These are phyloP conservation scores for Daucus carota DNA, from an alignment of 129 eudicot genomes.

Conservation along the genomic window DNA sequence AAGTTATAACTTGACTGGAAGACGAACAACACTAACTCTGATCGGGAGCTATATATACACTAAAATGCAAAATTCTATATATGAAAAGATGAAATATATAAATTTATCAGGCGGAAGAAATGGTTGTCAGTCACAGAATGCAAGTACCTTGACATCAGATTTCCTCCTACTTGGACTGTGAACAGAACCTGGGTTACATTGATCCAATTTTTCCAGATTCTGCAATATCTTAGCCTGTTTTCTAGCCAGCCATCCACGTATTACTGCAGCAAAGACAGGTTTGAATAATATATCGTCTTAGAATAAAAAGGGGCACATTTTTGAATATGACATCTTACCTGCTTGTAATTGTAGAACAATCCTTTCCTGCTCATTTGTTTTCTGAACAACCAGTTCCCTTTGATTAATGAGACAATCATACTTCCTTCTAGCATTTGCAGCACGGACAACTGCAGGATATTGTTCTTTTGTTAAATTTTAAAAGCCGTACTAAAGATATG, in stretches of 20 bases:
- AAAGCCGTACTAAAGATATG: neutral
- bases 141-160: conserved; percentile 63
- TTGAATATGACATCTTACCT: conserved; percentile 28
- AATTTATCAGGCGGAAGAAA: neutral
- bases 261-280: conserved; percentile 31
- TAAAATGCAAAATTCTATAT: neutral
- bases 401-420: conserved; percentile 21
- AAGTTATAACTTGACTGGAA: neutral
- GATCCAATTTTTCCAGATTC: conserved; percentile 23
- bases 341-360: conserved; percentile 74
- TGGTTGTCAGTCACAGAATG: neutral
- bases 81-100: neutral
- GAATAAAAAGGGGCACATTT: neutral
- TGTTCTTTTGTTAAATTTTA: neutral
- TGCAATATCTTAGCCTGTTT: conserved; percentile 35
- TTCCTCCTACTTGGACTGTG: conserved; percentile 23
- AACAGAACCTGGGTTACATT: conserved; percentile 20
- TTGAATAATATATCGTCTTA: neutral
- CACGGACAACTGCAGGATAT: conserved; percentile 58
- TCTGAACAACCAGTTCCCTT: conserved; percentile 24
- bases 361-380: conserved; percentile 44
- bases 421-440: conserved; percentile 39
- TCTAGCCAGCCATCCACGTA: conserved; percentile 89
- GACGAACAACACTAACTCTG: neutral
- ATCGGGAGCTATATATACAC: neutral